Evolutionary conservation across 2,329 filamentous ascomycete genomes (phyloP).

Genomic region (Hypoxylon sp.): DNA sequence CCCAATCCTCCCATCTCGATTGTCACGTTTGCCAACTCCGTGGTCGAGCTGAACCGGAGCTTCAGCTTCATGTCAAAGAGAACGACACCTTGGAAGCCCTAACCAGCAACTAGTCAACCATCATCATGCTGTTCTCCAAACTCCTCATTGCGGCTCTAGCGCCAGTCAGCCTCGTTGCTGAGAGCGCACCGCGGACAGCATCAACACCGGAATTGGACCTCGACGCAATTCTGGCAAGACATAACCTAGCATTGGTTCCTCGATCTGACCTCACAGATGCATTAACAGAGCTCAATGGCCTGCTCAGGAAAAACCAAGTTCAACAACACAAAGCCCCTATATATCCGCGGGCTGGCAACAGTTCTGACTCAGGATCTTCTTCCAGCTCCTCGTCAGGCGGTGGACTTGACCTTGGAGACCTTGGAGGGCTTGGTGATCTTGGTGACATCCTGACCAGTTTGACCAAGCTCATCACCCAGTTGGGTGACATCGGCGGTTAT

Average conservation of each 20-base stretch:
- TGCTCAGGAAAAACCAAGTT: constrained; percentile 56
- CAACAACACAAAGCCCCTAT: constrained; percentile 50
- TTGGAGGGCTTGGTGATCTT: constrained; percentile 48
- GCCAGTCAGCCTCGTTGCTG: constrained; percentile 55
- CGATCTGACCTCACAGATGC: constrained; percentile 63
- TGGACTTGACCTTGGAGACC: constrained; percentile 40
- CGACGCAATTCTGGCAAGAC: constrained; percentile 59
- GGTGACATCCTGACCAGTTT: constrained; percentile 48
- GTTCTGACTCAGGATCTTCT: constrained; percentile 42
- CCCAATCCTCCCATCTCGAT: constrained; percentile 36
- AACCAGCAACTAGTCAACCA: constrained; percentile 37
- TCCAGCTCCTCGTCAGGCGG: constrained; percentile 39
- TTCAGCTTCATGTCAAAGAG: constrained; percentile 43
- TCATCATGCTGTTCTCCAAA: constrained; percentile 57
- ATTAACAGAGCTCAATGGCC: constrained; percentile 59
- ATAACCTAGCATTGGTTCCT: constrained; percentile 62
- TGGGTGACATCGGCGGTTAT: constrained; percentile 51
- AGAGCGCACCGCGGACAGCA: constrained; percentile 45
- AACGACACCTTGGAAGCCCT: constrained; percentile 36
- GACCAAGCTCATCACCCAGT: constrained; percentile 46
- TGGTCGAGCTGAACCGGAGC: constrained; percentile 44
- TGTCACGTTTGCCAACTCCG: constrained; percentile 29
- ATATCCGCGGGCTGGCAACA: constrained; percentile 49
- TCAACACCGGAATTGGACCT: constrained; percentile 57
- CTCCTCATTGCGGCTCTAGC: constrained; percentile 55